Evolutionary conservation across 2,329 filamentous ascomycete genomes (phyloP).

Genomic region (Talaromyces sp.): DNA sequence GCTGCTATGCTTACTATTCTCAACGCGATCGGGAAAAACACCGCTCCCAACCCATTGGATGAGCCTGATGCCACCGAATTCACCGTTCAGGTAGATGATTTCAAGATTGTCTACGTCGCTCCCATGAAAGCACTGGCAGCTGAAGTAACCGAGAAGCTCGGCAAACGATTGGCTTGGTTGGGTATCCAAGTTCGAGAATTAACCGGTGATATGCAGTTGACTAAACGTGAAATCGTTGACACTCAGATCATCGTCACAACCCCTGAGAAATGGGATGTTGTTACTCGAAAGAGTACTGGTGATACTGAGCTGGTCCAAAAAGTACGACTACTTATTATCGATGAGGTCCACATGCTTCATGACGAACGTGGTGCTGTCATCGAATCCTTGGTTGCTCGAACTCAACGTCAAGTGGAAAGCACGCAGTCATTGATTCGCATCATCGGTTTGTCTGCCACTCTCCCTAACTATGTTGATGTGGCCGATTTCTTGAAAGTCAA

Average conservation of each 20-base stretch:
- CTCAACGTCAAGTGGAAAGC: conserved; percentile 94
- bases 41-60: conserved; percentile 76
- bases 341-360: conserved; percentile 99
- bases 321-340: conserved; percentile 91
- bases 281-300: conserved; percentile 94
- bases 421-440: conserved; percentile 97
- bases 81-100: conserved; percentile 78
- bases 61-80: conserved; percentile 75
- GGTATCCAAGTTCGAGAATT: conserved; percentile 90
- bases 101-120: conserved; percentile 98
- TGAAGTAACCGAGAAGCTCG: conserved; percentile 92
- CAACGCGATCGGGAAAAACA: conserved; percentile 85
- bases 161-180: conserved; percentile 89
- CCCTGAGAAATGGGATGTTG: conserved; percentile 98
- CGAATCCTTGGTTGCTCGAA: conserved; percentile 92
- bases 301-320: conserved; percentile 98
- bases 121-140: conserved; percentile 98
- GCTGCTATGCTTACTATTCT: conserved; percentile 96
- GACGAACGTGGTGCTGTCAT: conserved; percentile 95
- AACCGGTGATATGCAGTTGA: conserved; percentile 98
- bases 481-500: conserved; percentile 97
- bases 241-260: conserved; percentile 99
- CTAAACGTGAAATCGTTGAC: conserved; percentile 90
- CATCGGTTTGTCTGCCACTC: conserved; percentile 88
- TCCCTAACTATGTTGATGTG: conserved; percentile 96